Evolutionary conservation across 2,329 filamentous ascomycete genomes (phyloP).

Genomic region (Fusarium nodosum): DNA sequence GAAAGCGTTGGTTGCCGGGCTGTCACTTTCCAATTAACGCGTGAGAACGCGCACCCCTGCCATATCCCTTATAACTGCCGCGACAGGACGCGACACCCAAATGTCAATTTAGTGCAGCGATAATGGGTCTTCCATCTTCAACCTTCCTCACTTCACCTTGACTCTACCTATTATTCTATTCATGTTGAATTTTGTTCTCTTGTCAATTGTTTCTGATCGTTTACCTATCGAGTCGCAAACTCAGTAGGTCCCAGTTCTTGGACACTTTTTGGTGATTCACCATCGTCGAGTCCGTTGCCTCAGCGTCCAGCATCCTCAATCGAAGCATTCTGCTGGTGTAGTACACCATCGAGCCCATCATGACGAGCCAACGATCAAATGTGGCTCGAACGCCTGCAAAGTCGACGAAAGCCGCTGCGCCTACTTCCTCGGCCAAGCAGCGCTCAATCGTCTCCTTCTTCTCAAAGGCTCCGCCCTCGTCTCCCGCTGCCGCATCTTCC

Average conservation of each 20-base stretch:
- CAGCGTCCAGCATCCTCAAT: constrained; percentile 14
- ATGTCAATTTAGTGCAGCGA: constrained; percentile 10
- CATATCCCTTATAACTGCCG: constrained; percentile 16
- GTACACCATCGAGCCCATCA: constrained; percentile 37
- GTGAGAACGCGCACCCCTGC: constrained; percentile 44
- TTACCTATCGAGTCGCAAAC: not conserved
- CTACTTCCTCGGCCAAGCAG: constrained; percentile 57
- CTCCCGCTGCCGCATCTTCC: constrained; percentile 53
- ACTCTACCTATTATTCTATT: not conserved
- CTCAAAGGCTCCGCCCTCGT: constrained; percentile 57
- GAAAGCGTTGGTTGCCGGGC: constrained; percentile 19
- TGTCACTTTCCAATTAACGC: constrained; percentile 45
- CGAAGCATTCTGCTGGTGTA: constrained; percentile 2
- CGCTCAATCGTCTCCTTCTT: constrained; percentile 62
- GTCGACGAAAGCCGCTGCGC: constrained; percentile 48
- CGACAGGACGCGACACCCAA: constrained; percentile 40
- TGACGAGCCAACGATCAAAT: constrained; percentile 51
- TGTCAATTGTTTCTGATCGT: constrained; percentile 11
- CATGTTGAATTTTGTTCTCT: constrained; percentile 20
- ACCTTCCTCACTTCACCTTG: constrained; percentile 2
- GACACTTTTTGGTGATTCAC: constrained; percentile 37
- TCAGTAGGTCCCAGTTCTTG: constrained; percentile 4
- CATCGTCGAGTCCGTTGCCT: not conserved
- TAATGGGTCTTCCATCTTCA: constrained; percentile 6
- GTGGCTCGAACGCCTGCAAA: constrained; percentile 55